Evolutionary conservation across 108 stramenopile species (phyloP), one percentile per base, ranked within the genome.

Genomic region (Cyclostephanos invisitatus): DNA sequence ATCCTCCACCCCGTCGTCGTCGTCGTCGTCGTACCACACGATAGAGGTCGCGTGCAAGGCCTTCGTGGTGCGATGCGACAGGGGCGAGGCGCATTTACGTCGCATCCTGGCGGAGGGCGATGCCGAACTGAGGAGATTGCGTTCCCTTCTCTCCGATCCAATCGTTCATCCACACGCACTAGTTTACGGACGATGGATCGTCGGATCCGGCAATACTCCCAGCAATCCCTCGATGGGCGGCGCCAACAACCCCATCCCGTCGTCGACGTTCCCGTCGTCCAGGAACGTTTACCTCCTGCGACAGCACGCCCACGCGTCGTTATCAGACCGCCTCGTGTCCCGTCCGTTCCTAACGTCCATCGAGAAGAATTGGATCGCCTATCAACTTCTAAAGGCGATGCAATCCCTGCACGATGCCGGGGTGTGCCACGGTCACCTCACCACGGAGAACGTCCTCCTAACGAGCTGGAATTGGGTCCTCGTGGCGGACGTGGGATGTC

Each of bases 331-430:
- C 18, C 75, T 98, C 25, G 91, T 83, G 5, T 90, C 90, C 12
- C 84, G 99, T 14, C 99, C 99, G n/a, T 98, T 98, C 78, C 84
- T 99, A 35, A 82, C 87, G 0, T 55, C 68, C 48, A 84, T 96
- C 40, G 98, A 99, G 84, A 97, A 97, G 70, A 72, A 85, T 17
- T 99, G 96, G 94, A 86, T 99, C 38, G 72, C 88, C 9, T 94
- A 90, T 74, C 99, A 98, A 68, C 57, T 99, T 53, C 67, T 99
- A 49, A 63, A 73, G 44, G 96, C 97, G 7, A 53, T 98, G 64
- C 85, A 92, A 48, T 78, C 87, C 32, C 78, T 96, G 55, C 98
- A 98, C 72, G 81, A 71, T 51, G 80, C 68, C 1, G 87, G 85
- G 0, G 73, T 98, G 3, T 81, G 87, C 12, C 99, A 98, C 75